Evolutionary conservation across 2,329 filamentous ascomycete genomes (phyloP).

Genomic region (Fusarium pininemorale): DNA sequence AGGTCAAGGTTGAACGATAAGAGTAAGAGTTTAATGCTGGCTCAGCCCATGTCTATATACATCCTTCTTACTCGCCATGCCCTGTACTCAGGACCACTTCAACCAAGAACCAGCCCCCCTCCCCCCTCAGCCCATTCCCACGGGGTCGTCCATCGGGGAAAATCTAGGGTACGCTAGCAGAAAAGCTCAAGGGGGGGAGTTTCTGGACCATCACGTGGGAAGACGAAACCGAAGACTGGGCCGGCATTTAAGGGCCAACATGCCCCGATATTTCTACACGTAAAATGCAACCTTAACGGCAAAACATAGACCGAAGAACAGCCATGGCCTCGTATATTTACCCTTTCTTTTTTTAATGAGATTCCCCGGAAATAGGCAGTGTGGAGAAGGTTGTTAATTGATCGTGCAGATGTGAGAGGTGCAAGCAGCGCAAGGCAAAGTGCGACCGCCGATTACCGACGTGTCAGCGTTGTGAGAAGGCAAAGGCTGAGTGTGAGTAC

Average conservation of each 20-base stretch:
- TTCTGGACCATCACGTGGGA: neutral
- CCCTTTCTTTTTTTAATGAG: neutral
- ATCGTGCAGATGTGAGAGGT: neutral
- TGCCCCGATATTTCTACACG: neutral
- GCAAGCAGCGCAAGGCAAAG: neutral
- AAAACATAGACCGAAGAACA: neutral
- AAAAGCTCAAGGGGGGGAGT: neutral
- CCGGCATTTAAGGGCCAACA: neutral
- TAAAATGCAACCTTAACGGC: neutral
- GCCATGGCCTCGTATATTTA: neutral
- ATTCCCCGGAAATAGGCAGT: rapidly evolving
- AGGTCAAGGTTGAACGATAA: neutral
- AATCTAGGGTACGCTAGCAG: neutral
- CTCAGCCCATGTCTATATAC: neutral
- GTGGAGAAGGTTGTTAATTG: neutral
- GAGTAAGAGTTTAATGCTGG: neutral
- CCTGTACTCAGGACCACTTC: neutral
- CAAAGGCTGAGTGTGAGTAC: neutral
- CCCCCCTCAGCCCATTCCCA: neutral
- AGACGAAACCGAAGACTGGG: neutral
- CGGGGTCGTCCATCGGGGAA: neutral
- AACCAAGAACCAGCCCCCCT: neutral
- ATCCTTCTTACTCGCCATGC: neutral
- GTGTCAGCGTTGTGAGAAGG: neutral
- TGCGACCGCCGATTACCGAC: neutral